Evolutionary conservation across 208 protist genomes (phyloP).

Genomic region (Acanthamoeba lenticulata): DNA sequence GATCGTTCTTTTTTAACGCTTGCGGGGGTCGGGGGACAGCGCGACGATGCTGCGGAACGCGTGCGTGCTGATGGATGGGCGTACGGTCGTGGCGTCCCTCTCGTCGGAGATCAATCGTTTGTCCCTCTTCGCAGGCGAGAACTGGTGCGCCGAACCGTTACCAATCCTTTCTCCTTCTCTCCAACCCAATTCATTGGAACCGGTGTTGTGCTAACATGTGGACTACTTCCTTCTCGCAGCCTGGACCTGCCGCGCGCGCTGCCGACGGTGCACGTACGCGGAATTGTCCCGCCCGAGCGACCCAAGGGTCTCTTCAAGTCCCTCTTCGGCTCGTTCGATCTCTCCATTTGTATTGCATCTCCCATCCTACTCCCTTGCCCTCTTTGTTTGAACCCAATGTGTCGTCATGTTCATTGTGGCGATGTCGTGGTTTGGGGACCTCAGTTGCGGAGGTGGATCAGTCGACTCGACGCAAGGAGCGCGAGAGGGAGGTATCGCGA

Average conservation of each 20-base stretch:
- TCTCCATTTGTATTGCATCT: not conserved
- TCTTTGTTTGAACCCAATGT: too few species aligned
- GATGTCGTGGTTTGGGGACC: not conserved
- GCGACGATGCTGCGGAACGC: slow-evolving; percentile 5
- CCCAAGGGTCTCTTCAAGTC: slow-evolving; percentile 35
- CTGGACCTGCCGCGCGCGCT: not conserved
- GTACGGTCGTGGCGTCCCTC: not conserved
- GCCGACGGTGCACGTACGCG: not conserved
- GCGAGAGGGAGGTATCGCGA: not conserved
- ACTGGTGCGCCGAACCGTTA: not conserved
- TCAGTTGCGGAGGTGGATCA: slow-evolving; percentile 31
- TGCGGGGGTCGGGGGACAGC: not conserved
- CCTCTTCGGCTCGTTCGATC: not conserved
- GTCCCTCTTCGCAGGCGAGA: not conserved
- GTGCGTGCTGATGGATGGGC: not conserved
- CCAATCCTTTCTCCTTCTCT: not conserved
- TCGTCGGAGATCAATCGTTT: slow-evolving; percentile 23
- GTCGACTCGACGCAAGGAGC: not conserved
- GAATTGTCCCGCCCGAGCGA: slow-evolving; percentile 18
- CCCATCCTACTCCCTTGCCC: too few species aligned
- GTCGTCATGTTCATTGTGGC: too few species aligned
- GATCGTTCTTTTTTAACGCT: not conserved
- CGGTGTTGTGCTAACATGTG: too few species aligned
- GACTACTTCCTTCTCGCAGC: not conserved
- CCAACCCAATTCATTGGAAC: not conserved